Conservation (phyloP, 495 filamentous ascomycete genomes). For the Aspergillus egyptiacus region DNA sequence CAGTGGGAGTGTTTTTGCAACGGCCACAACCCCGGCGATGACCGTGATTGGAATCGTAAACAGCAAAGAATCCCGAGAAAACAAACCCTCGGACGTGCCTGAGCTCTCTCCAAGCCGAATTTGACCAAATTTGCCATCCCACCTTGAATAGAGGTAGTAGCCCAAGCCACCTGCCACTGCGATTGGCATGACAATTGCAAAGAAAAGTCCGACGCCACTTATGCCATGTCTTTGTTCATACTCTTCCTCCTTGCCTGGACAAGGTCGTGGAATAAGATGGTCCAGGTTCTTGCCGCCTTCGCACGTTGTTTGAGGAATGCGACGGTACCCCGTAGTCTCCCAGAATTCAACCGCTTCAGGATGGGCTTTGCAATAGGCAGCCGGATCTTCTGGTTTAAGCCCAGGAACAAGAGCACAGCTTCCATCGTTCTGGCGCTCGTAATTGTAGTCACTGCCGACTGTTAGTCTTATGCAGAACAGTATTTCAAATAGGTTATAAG, state of each 20-base stretch:
- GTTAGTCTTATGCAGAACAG: not conserved
- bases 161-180: constrained; percentile 61
- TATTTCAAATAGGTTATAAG: not conserved
- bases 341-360: constrained; percentile 65
- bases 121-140: constrained; percentile 84
- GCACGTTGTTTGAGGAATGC: constrained; percentile 84
- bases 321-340: constrained; percentile 81
- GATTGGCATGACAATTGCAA: constrained; percentile 72
- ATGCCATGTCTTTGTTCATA: constrained; percentile 67
- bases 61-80: constrained; percentile 59
- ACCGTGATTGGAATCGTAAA: constrained; percentile 74
- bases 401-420: constrained; percentile 71
- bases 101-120: constrained; percentile 72
- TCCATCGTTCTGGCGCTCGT: constrained; percentile 64
- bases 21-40: constrained; percentile 69
- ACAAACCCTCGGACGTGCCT: constrained; percentile 37
- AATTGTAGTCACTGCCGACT: constrained; percentile 81
- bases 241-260: constrained; percentile 70
- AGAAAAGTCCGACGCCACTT: constrained; percentile 73
- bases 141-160: constrained; percentile 81
- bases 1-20: constrained; percentile 68
- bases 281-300: constrained; percentile 66
- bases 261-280: constrained; percentile 51
- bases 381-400: constrained; percentile 58
- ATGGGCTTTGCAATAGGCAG: constrained; percentile 59